Percentiles rank a stretch among this genome's conserved stretches.
Conservation (phyloP, 805 yeast species). For the Candida mattraensis region DNA sequence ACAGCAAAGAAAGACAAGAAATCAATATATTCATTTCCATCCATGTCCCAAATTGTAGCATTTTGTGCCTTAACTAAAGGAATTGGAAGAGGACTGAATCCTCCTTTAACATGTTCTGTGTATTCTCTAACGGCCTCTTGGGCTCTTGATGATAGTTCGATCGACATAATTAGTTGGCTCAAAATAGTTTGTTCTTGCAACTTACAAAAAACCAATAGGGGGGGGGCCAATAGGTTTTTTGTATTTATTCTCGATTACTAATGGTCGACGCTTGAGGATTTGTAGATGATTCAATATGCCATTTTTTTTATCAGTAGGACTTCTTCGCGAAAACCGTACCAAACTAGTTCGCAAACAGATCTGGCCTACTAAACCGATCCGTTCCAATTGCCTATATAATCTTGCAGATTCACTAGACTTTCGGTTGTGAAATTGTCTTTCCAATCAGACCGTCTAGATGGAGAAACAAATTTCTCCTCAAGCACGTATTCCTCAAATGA, state of each 20-base stretch:
- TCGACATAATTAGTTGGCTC: no score
- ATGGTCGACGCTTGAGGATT: no score
- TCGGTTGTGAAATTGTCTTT: conserved; percentile 11
- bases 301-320: no score
- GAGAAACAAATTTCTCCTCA: conserved; percentile 1
- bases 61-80: conserved; percentile 23
- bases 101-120: conserved; percentile 20
- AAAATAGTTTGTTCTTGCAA: no score
- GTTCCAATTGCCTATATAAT: background rate
- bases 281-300: no score
- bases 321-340: no score
- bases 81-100: conserved; percentile 28
- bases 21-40: conserved; percentile 31
- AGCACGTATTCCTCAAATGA: background rate
- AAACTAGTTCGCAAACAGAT: no score
- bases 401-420: conserved; percentile 6
- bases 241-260: no score
- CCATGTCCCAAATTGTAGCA: conserved; percentile 28
- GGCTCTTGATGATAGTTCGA: no score
- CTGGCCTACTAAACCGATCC: no score
- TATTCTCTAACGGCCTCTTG: conserved; percentile 14
- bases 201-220: no score
- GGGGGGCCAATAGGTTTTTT: no score
- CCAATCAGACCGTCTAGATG: conserved; percentile 14
- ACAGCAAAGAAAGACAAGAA: conserved; percentile 31